Evolutionary conservation across 345 rosid genomes (phyloP), one percentile per base, ranked within the genome.

Genomic region (Bretschneidera sinensis): DNA sequence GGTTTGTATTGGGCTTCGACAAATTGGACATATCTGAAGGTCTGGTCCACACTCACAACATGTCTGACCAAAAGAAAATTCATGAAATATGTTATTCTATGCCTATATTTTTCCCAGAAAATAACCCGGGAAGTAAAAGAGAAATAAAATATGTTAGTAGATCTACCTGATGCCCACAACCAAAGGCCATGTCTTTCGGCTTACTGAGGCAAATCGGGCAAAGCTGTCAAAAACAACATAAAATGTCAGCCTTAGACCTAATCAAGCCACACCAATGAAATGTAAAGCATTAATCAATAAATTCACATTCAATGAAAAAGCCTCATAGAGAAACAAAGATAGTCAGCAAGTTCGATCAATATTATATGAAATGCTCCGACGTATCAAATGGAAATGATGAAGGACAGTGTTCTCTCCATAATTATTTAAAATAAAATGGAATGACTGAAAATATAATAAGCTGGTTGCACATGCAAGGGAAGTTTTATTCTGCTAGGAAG

Each of bases 161-260:
- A 21, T 63, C 61, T 77, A 92, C 98, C 95, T 92, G 98, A 79
- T 92, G 98, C 23, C 98, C 98, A 18, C 98, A 92, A 48, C 97
- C 97, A 54, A 92, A 92, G 49, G 98, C 98, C 98, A 92, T 87
- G 77, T 89, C 76, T 65, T 84, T 92, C 5, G 68, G 55, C 62
- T 87, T 79, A 62, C 71, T 77, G 18, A 89, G 78, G 79, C 98
- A 92, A 70, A 92, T 84, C 43, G 94, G 83, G 63, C 98, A 92
- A 57, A 87, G 70, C 98, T 92, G 91, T 48, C 62, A 17, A 49
- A 39, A 28, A 43, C 47, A 64, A 55, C 48, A 24, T 8, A 21
- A 52, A 48, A 39, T 28, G 17, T n/a, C 15, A 51, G 35, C 9
- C 17, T 28, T 17, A 59, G 71, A 48, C 51, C 2, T 55, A 20